These are phyloP conservation scores for Pezizomycotina sp. DNA, from an alignment of 2,329 filamentous ascomycete genomes.

Conservation along the genomic window DNA sequence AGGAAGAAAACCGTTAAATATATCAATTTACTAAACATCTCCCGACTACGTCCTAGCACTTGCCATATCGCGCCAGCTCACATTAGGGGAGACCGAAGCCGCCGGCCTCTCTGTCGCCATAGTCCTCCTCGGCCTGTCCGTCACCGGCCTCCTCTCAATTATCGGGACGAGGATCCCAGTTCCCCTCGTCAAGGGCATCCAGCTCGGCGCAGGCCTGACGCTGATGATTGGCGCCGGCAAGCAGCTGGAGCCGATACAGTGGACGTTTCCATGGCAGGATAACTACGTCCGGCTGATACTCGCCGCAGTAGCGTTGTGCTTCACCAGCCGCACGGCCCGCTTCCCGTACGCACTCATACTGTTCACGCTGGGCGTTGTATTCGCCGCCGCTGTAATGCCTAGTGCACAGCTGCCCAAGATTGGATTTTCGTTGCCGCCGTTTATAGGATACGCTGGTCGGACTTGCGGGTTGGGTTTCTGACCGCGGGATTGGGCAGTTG, in stretches of 20 bases:
- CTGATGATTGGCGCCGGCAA: conserved; percentile 62
- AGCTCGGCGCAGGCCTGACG: conserved; percentile 76
- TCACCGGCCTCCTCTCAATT: conserved; percentile 61
- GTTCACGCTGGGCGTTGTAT: conserved; percentile 49
- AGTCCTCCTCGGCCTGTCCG: conserved; percentile 58
- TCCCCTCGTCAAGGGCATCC: conserved; percentile 84
- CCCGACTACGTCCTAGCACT: no score
- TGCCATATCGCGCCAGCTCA: conserved; percentile 55
- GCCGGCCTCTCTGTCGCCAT: conserved; percentile 65
- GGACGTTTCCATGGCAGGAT: conserved; percentile 54
- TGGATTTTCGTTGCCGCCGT: conserved; percentile 19
- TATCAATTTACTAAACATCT: no score
- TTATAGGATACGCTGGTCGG: conserved; percentile 14
- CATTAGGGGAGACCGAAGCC: conserved; percentile 55
- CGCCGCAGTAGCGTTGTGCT: conserved; percentile 50
- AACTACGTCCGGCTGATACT: conserved; percentile 62
- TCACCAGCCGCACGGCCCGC: conserved; percentile 45
- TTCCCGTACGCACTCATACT: conserved; percentile 66
- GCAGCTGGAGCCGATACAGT: conserved; percentile 50
- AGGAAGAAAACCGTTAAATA: no score
- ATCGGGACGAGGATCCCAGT: conserved; percentile 61
- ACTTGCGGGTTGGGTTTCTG: conserved; percentile 23
- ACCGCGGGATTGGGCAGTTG: conserved; percentile 61
- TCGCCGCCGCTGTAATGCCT: conserved; percentile 38
- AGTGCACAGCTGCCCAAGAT: conserved; percentile 18